Conservation (phyloP, 257 asterid species). For the Solanum pimpinellifolium region DNA sequence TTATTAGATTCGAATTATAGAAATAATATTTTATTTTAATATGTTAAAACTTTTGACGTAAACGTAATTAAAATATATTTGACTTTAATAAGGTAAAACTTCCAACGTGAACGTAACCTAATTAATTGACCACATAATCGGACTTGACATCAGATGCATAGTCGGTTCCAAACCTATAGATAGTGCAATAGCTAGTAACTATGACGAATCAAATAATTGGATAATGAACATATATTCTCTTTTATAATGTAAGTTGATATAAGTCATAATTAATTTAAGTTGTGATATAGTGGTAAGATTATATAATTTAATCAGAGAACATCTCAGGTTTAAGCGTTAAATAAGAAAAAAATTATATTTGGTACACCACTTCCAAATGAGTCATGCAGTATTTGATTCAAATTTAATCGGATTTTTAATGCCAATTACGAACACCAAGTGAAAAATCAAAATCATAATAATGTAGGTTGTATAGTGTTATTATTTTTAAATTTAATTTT, state of each 20-base stretch:
- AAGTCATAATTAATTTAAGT: fast-evolving
- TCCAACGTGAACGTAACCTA: background rate
- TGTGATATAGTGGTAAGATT: fast-evolving
- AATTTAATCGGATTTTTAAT: too few relatives aligned
- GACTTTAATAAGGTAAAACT: background rate
- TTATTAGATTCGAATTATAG: background rate
- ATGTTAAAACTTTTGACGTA: background rate
- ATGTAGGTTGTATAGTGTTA: too few relatives aligned
- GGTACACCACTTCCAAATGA: background rate
- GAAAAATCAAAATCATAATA: too few relatives aligned
- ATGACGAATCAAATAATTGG: background rate
- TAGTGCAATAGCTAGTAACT: background rate
- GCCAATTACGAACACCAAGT: fast-evolving
- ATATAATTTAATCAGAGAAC: fast-evolving
- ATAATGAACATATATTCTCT: background rate
- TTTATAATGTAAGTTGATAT: background rate
- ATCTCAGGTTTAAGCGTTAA: fast-evolving
- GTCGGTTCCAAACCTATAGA: background rate
- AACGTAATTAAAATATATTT: background rate
- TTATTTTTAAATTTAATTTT: too few relatives aligned
- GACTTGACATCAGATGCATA: too few relatives aligned
- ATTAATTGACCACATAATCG: too few relatives aligned
- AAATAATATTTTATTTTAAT: background rate
- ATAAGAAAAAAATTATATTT: too few relatives aligned
- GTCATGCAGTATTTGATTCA: fast-evolving